phyloP scores from a whole-genome alignment of 805 yeast genomes.

The Kazachstania viticola region DNA sequence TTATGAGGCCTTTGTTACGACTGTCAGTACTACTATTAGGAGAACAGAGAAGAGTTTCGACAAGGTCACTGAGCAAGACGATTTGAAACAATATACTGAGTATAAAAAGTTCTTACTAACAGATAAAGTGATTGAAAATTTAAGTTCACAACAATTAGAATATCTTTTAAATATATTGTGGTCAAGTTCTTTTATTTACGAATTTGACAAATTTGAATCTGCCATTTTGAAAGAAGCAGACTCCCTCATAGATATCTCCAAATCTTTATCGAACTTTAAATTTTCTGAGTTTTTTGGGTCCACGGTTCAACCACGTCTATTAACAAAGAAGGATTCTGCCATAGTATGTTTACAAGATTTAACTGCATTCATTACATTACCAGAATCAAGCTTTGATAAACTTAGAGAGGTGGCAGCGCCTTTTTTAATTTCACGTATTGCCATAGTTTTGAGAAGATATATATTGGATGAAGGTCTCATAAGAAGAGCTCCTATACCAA shows the following conservation, averaged over 20 bases:
- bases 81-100: conserved; percentile 32
- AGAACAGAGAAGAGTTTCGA: conserved; percentile 19
- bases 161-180: conserved; percentile 41
- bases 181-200: conserved; percentile 48
- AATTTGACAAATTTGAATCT: conserved; percentile 43
- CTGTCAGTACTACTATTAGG: conserved; percentile 21
- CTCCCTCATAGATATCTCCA: conserved; percentile 28
- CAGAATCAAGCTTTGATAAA: conserved; percentile 8
- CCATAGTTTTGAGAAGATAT: conserved; percentile 50
- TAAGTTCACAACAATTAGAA: conserved; percentile 27
- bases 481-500: conserved; percentile 53
- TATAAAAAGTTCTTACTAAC: conserved; percentile 35
- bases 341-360: conserved; percentile 45
- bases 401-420: conserved; percentile 29
- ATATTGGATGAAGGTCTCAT: conserved; percentile 51
- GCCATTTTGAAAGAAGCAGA: conserved; percentile 21
- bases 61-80: conserved; percentile 32
- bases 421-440: conserved; percentile 44
- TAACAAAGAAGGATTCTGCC: conserved; percentile 39
- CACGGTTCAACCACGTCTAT: conserved; percentile 37
- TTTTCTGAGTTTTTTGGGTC: conserved; percentile 50
- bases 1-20: conserved; percentile 21
- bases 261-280: conserved; percentile 30
- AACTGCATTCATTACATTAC: conserved; percentile 29
- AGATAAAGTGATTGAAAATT: conserved; percentile 22